phyloP scores from a whole-genome alignment of 2,329 filamentous ascomycete species.

The Colletotrichum chrysophilum region DNA sequence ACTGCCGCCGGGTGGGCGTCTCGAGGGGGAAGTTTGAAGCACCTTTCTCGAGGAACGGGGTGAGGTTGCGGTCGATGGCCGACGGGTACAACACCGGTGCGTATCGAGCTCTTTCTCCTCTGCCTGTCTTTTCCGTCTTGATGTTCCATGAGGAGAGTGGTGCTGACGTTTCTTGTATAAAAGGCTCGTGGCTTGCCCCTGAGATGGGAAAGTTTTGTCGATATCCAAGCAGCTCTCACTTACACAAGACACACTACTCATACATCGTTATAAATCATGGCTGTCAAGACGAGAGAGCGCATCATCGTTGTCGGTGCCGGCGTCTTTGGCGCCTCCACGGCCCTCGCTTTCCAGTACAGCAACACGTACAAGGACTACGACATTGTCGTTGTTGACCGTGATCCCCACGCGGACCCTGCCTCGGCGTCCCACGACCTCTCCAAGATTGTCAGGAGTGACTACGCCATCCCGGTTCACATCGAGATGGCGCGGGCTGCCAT shows the following conservation, averaged over 20 bases:
- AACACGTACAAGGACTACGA: slow-evolving; percentile 25
- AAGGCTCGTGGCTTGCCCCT: neutral
- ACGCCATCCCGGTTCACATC: slow-evolving; percentile 43
- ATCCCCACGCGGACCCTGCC: slow-evolving; percentile 39
- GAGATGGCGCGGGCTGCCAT: slow-evolving; percentile 44
- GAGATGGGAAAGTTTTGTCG: neutral
- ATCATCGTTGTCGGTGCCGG: slow-evolving; percentile 47
- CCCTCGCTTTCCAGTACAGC: slow-evolving; percentile 32
- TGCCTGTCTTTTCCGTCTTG: neutral
- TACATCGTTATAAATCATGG: neutral
- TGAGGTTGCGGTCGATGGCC: neutral
- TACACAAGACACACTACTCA: neutral
- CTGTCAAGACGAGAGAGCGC: neutral
- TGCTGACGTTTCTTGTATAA: neutral
- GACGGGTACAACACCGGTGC: neutral
- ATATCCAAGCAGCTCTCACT: neutral
- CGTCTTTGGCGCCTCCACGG: slow-evolving; percentile 50
- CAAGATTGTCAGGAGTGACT: slow-evolving; percentile 50
- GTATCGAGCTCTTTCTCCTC: neutral
- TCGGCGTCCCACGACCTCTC: slow-evolving; percentile 53
- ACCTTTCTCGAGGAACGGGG: neutral
- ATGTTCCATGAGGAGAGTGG: neutral
- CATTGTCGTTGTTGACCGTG: slow-evolving; percentile 41
- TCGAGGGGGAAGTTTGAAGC: neutral
- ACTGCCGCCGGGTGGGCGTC: neutral